These are phyloP conservation scores for Gossypium armourianum DNA, from an alignment of 441 rosid species.

Conservation along the genomic window DNA sequence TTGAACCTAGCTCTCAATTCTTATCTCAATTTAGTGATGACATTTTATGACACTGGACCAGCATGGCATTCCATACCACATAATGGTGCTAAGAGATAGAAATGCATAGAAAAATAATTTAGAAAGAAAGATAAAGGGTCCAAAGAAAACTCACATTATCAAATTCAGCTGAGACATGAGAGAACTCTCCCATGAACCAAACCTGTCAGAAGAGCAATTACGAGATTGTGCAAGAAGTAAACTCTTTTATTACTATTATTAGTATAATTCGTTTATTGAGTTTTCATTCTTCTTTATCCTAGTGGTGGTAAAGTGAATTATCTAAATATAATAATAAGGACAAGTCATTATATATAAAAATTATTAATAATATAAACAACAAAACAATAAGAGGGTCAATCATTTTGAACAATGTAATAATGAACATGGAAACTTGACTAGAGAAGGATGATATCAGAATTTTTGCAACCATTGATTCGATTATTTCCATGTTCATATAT, in stretches of 20 bases:
- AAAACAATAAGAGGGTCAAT: neutral
- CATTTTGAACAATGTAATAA: neutral
- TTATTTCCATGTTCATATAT: neutral
- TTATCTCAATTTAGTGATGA: neutral
- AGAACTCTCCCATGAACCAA: slow-evolving; percentile 64
- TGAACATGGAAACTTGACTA: slow-evolving; percentile 6
- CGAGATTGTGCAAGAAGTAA: neutral
- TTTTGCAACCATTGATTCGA: neutral
- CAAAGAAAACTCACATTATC: slow-evolving; percentile 38
- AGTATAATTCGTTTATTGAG: neutral
- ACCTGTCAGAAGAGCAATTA: slow-evolving; percentile 25
- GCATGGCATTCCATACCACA: neutral
- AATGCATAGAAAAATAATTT: neutral
- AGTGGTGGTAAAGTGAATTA: neutral
- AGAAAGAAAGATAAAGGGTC: neutral
- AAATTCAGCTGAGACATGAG: slow-evolving; percentile 48
- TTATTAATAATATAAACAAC: neutral
- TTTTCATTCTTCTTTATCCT: neutral
- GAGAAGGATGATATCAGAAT: neutral
- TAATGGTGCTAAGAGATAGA: neutral
- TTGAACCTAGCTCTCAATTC: neutral
- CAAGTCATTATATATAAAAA: neutral
- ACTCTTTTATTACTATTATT: neutral
- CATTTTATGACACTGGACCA: neutral
- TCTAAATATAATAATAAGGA: neutral